Evolutionary conservation across 1,284 basidiomycete species (phyloP).

Genomic region (Thelephora terrestris): DNA sequence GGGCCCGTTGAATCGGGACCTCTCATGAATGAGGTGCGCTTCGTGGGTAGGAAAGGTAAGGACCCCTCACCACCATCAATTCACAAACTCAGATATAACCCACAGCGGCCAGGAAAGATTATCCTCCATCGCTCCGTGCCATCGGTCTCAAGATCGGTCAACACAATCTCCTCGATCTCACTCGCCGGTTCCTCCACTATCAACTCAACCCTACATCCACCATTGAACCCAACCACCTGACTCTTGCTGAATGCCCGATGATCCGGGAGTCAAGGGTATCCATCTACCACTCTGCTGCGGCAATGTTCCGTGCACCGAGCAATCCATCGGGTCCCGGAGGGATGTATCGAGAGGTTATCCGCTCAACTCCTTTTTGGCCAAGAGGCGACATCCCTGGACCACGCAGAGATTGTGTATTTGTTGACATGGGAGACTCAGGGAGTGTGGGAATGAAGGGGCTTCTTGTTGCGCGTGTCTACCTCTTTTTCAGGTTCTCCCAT

Average conservation of each 20-base stretch:
- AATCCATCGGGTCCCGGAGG: slow-evolving; percentile 4
- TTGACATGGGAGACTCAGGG: too few species aligned
- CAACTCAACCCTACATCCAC: too few species aligned
- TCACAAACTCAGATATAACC: neutral
- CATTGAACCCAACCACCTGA: too few species aligned
- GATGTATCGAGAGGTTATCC: slow-evolving; percentile 9
- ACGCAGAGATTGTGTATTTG: too few species aligned
- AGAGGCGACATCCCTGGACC: too few species aligned
- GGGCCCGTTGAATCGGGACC: neutral
- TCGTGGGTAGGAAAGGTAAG: neutral
- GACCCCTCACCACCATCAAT: neutral
- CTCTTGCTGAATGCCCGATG: too few species aligned
- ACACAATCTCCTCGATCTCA: slow-evolving; percentile 1
- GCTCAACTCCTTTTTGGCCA: slow-evolving; percentile 7
- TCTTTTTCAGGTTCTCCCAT: slow-evolving; percentile 4
- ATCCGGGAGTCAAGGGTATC: too few species aligned
- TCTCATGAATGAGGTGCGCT: neutral
- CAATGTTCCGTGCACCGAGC: slow-evolving; percentile 6
- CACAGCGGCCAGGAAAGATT: neutral
- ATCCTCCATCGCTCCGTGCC: too few species aligned
- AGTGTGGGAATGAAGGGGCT: slow-evolving; percentile 6
- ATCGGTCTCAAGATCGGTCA: neutral
- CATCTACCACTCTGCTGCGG: neutral
- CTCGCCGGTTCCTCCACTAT: slow-evolving; percentile 3
- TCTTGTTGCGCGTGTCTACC: slow-evolving; percentile 1